A percentile compares a stretch with the other conserved stretches of the same genome.
Evolutionary conservation across 192 early-diverging fungal genomes (phyloP).

Genomic region (Dissophora ornata): DNA sequence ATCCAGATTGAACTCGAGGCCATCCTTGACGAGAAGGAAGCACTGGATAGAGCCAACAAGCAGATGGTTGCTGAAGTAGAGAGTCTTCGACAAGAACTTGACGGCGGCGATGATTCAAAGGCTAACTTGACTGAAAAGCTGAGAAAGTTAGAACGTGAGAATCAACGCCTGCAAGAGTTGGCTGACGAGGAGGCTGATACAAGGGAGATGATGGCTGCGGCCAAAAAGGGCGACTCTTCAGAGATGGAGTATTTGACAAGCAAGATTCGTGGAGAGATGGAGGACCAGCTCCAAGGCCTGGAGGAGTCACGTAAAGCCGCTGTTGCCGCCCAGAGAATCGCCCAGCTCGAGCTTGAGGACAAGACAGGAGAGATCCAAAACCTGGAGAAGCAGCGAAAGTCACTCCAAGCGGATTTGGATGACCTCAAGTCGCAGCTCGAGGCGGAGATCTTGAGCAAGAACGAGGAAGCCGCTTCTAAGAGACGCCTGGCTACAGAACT

Average conservation of each 20-base stretch:
- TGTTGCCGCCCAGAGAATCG: slow-evolving; percentile 78
- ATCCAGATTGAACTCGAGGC: slow-evolving; percentile 51
- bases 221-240: slow-evolving; percentile 57
- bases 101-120: slow-evolving; percentile 69
- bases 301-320: slow-evolving; percentile 87
- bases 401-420: slow-evolving; percentile 70
- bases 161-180: slow-evolving; percentile 63
- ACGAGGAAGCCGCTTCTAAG: slow-evolving; percentile 68
- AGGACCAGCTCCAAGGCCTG: slow-evolving; percentile 78
- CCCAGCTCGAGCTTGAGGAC: slow-evolving; percentile 84
- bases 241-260: slow-evolving; percentile 69
- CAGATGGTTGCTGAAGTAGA: slow-evolving; percentile 65
- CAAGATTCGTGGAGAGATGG: slow-evolving; percentile 73
- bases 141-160: slow-evolving; percentile 69
- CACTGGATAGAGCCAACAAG: slow-evolving; percentile 73
- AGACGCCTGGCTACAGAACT: slow-evolving; percentile 68
- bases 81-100: slow-evolving; percentile 68
- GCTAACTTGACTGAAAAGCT: slow-evolving; percentile 55
- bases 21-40: slow-evolving; percentile 70
- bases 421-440: slow-evolving; percentile 73
- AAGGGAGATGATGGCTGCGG: slow-evolving; percentile 68
- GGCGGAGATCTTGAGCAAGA: slow-evolving; percentile 70
- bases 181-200: slow-evolving; percentile 70
- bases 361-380: slow-evolving; percentile 76
- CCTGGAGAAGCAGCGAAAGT: slow-evolving; percentile 71